phyloP scores from a whole-genome alignment of 805 yeast genomes.

The Danielozyma ontarioensis region DNA sequence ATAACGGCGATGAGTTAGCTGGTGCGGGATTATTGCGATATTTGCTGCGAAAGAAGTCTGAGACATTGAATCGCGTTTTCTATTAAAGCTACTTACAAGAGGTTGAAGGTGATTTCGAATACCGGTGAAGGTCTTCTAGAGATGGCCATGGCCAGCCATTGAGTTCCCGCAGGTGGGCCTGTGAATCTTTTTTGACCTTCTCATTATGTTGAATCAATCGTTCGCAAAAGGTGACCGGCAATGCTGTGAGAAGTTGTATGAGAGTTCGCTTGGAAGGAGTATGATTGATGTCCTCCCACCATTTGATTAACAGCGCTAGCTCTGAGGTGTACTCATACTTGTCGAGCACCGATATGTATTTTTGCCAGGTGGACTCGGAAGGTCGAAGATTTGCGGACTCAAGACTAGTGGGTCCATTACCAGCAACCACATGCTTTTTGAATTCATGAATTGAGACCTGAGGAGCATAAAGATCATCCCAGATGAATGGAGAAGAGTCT shows the following conservation, averaged over 20 bases:
- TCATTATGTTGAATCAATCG: slow-evolving; percentile 33
- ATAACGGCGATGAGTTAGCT: slow-evolving; percentile 1
- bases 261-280: slow-evolving; percentile 39
- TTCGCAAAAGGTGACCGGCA: slow-evolving; percentile 33
- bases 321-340: slow-evolving; percentile 44
- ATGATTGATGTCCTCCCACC: slow-evolving; percentile 49
- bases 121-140: slow-evolving; percentile 9
- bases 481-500: slow-evolving; percentile 20
- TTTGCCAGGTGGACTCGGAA: slow-evolving; percentile 41
- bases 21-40: too few species aligned
- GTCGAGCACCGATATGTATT: slow-evolving; percentile 48
- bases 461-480: slow-evolving; percentile 52
- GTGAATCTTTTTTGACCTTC: slow-evolving; percentile 11
- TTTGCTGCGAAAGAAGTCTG: too few species aligned
- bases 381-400: slow-evolving; percentile 30
- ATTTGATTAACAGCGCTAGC: slow-evolving; percentile 43
- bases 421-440: slow-evolving; percentile 30
- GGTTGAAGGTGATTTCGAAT: too few species aligned
- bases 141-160: slow-evolving; percentile 35
- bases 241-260: slow-evolving; percentile 29
- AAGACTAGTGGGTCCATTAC: slow-evolving; percentile 2
- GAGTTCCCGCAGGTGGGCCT: neutral
- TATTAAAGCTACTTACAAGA: too few species aligned
- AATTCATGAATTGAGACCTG: slow-evolving; percentile 60
- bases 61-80: too few species aligned